Evolutionary conservation across 768 basidiomycete species (phyloP).

Genomic region (Boletales sp.): DNA sequence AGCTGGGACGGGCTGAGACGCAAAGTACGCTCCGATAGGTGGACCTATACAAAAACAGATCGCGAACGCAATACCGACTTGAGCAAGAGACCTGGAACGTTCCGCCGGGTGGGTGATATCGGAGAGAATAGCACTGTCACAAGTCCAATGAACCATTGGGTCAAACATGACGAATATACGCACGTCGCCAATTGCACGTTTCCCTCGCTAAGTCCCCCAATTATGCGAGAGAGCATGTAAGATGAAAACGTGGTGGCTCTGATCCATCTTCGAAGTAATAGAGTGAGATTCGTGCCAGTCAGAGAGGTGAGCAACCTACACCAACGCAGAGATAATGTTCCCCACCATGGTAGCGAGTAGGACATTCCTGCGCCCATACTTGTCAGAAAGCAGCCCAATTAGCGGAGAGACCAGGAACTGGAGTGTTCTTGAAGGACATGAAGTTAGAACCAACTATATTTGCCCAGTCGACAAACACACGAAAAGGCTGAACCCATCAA

Average conservation of each 20-base stretch:
- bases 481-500: constrained; percentile 94
- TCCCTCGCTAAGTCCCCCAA: constrained; percentile 93
- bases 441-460: constrained; percentile 34
- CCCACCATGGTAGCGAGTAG: constrained; percentile 88
- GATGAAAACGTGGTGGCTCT: constrained; percentile 87
- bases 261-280: constrained; percentile 61
- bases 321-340: constrained; percentile 84
- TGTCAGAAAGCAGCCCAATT: constrained; percentile 84
- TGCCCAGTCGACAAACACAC: constrained; percentile 44
- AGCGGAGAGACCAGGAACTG: constrained; percentile 82
- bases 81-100: constrained; percentile 81
- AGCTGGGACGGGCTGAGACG: constrained; percentile 72
- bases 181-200: constrained; percentile 96
- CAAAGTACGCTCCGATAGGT: constrained; percentile 94
- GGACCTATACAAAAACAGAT: constrained; percentile 93
- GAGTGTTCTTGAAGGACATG: constrained; percentile 49
- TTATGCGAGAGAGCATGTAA: constrained; percentile 83
- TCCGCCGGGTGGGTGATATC: constrained; percentile 81
- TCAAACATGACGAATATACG: constrained; percentile 25
- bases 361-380: constrained; percentile 81
- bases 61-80: constrained; percentile 95
- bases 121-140: constrained; percentile 80
- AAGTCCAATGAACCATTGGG: neutral
- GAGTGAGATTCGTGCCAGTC: neutral
- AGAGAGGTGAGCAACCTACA: constrained; percentile 46